phyloP scores from a whole-genome alignment of 2,329 filamentous ascomycete genomes.

The Diplocarpon mali region DNA sequence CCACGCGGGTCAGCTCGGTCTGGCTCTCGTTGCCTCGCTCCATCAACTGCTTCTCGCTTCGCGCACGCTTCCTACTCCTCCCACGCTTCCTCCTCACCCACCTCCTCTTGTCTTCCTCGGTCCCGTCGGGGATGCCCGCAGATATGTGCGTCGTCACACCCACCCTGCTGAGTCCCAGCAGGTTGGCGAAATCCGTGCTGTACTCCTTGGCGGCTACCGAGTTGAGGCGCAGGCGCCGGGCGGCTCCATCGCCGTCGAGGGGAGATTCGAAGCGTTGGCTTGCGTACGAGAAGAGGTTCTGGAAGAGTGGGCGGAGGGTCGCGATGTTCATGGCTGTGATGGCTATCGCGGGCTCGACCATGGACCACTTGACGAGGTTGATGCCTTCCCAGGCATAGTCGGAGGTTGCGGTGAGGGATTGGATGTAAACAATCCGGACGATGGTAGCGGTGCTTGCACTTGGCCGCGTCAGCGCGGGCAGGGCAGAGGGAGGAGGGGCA shows the following conservation, averaged over 20 bases:
- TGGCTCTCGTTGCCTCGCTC: conserved; percentile 12
- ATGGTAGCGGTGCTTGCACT: conserved; percentile 33
- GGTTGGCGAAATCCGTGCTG: conserved; percentile 19
- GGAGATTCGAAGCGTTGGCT: conserved; percentile 11
- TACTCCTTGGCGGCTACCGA: conserved; percentile 12
- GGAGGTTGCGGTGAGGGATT: conserved; percentile 26
- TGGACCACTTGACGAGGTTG: conserved; percentile 34
- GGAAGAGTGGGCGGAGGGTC: conserved; percentile 30
- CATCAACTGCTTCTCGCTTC: background rate
- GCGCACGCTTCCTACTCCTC: background rate
- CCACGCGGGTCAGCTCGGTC: conserved; percentile 11
- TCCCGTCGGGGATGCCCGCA: conserved; percentile 7
- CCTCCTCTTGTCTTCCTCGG: conserved; percentile 5
- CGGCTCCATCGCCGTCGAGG: conserved; percentile 8
- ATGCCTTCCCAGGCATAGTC: conserved; percentile 33
- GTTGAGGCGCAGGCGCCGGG: conserved; percentile 2
- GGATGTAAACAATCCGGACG: conserved; percentile 34
- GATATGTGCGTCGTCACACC: conserved; percentile 20
- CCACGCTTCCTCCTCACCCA: conserved; percentile 1
- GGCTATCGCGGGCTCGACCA: conserved; percentile 33
- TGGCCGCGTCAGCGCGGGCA: background rate
- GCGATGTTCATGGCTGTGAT: conserved; percentile 32
- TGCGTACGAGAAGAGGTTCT: conserved; percentile 15
- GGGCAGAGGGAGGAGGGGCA: background rate
- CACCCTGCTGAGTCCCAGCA: conserved; percentile 17